phyloP scores from a whole-genome alignment of 2,329 filamentous ascomycete species.

The Colletotrichum sp. region DNA sequence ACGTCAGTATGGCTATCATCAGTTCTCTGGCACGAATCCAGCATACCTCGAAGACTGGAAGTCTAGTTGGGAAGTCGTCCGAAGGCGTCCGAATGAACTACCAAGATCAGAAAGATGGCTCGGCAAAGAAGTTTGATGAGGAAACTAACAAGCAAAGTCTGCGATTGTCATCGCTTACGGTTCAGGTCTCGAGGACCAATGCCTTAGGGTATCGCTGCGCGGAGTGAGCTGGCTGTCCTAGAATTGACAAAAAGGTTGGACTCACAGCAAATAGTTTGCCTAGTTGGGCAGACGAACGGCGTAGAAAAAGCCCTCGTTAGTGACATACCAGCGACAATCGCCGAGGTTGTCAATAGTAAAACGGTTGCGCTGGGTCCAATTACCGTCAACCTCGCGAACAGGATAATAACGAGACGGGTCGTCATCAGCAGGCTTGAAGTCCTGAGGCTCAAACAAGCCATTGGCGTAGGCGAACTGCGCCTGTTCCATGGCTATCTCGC shows the following conservation, averaged over 20 bases:
- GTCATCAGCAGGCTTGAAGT: slow-evolving; percentile 67
- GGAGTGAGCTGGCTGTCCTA: background rate
- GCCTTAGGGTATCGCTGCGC: background rate
- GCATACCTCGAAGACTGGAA: background rate
- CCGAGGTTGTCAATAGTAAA: slow-evolving; percentile 64
- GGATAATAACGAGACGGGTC: slow-evolving; percentile 66
- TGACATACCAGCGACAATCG: slow-evolving; percentile 63
- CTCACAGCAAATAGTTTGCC: background rate
- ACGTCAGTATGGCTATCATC: background rate
- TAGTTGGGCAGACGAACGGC: slow-evolving; percentile 57
- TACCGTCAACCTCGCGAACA: slow-evolving; percentile 64
- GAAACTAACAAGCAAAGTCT: background rate
- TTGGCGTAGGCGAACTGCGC: slow-evolving; percentile 54
- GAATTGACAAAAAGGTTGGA: background rate
- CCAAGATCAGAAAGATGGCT: background rate
- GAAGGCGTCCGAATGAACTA: background rate
- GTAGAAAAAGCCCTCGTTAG: slow-evolving; percentile 64
- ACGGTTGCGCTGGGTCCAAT: slow-evolving; percentile 64
- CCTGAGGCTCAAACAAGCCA: slow-evolving; percentile 61
- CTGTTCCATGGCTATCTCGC: slow-evolving; percentile 52
- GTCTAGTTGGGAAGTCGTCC: background rate
- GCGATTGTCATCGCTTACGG: background rate
- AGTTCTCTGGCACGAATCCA: background rate
- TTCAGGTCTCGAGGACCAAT: background rate
- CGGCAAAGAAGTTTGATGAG: background rate